Conservation (phyloP, 257 asterid genomes). For the Nicotiana attenuata region DNA sequence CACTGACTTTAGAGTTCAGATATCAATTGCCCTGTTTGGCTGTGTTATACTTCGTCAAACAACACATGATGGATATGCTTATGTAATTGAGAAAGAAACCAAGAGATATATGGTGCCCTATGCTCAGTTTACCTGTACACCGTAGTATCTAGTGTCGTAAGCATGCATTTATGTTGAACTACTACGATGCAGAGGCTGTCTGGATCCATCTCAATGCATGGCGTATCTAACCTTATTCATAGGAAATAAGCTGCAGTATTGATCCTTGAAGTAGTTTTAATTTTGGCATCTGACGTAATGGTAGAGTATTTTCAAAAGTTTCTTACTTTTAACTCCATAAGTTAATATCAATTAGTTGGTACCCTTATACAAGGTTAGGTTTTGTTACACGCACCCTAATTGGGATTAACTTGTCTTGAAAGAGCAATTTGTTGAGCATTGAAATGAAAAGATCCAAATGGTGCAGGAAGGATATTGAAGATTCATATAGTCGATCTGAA, state of each 20-base stretch:
- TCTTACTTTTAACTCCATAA: background rate
- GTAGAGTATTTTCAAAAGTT: background rate
- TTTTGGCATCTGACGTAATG: background rate
- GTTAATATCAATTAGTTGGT: background rate
- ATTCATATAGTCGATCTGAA: background rate
- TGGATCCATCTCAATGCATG: background rate
- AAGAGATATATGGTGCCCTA: background rate
- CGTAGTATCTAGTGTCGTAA: background rate
- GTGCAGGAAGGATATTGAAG: background rate
- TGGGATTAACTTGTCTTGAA: background rate
- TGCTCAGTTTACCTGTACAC: background rate
- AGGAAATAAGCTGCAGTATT: background rate
- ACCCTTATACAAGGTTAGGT: background rate
- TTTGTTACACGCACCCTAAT: background rate
- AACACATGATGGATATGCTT: background rate
- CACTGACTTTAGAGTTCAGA: background rate
- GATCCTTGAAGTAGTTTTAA: background rate
- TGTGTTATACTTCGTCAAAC: background rate
- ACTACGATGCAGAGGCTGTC: background rate
- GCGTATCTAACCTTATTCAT: background rate
- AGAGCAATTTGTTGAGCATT: background rate
- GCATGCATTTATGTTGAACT: background rate
- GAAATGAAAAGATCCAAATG: background rate
- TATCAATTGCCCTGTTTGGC: background rate
- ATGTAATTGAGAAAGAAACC: background rate